Evolutionary conservation across 768 basidiomycete genomes (phyloP), one percentile per base, ranked within the genome.

Genomic region (Clavaria fumosa): DNA sequence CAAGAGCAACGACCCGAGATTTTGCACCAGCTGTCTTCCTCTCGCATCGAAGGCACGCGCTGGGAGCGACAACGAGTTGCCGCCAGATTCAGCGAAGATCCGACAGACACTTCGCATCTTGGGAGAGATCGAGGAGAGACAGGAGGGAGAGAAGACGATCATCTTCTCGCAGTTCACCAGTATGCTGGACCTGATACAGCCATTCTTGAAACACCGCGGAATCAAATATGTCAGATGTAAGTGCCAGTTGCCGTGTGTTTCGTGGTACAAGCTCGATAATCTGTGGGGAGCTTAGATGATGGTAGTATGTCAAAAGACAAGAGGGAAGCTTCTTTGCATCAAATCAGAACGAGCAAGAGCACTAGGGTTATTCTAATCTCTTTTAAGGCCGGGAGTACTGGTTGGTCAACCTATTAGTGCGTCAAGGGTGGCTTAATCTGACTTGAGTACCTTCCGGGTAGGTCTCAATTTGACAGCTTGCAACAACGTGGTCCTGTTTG

Each of bases 351-450:
- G 12, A 72, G 69, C 52, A 54, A 56, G 19, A 61, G 48, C 11
- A 73, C 67, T 7, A 69, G 69, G 22, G 76, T 93, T 30, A 95
- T 97, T 43, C 59, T 99, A 45, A 90, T 97, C 44, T 95, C 89
- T 0, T 91, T 96, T 71, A 95, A 91, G 55, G 89, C 90, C 20
- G 90, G 90, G 3, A 83, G 83, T 50, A 88, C 82, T n/a, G 86
- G 86, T 83, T 48, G 37, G 64, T 56, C 23, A 7, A 20, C 19
- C n/a, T n/a, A n/a, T n/a, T n/a, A n/a, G n/a, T n/a, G n/a, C n/a
- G n/a, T n/a, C n/a, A n/a, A n/a, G n/a, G n/a, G n/a, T n/a, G n/a
- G n/a, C n/a, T n/a, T n/a, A n/a, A n/a, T n/a, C n/a, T n/a, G n/a
- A n/a, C n/a, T 23, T 33, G 48, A 28, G 37, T 34, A 28, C 12